Conservation (phyloP, 2,329 filamentous ascomycete species). For the Phyllosticta ampelicida region DNA sequence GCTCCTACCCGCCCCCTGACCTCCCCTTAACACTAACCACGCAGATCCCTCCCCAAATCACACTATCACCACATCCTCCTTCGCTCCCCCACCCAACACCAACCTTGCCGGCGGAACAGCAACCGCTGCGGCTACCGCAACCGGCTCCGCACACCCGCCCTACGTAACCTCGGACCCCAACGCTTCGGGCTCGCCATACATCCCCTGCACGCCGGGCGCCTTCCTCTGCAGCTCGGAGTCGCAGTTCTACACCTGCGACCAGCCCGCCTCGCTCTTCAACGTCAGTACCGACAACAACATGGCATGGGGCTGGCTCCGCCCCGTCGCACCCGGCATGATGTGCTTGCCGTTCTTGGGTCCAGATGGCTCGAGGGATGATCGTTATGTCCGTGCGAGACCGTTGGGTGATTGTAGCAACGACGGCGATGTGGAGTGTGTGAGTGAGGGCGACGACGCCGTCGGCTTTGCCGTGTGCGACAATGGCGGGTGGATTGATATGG, state of each 20-base stretch:
- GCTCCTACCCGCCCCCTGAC: neutral
- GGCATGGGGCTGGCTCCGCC: slow-evolving; percentile 22
- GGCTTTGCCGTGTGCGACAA: slow-evolving; percentile 7
- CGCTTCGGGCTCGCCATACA: slow-evolving; percentile 14
- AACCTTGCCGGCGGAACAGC: slow-evolving; percentile 10
- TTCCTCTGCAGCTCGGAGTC: slow-evolving; percentile 28
- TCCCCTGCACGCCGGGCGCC: slow-evolving; percentile 29
- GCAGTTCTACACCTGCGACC: slow-evolving; percentile 27
- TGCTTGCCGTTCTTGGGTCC: slow-evolving; percentile 21
- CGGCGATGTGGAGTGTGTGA: slow-evolving; percentile 14
- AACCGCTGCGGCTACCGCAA: slow-evolving; percentile 6
- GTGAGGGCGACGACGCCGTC: neutral
- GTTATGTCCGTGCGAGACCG: slow-evolving; percentile 18
- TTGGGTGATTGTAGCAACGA: slow-evolving; percentile 18
- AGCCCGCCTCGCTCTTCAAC: slow-evolving; percentile 5
- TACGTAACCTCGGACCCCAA: slow-evolving; percentile 19
- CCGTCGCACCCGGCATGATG: slow-evolving; percentile 26
- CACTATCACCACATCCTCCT: neutral
- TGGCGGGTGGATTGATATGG: slow-evolving; percentile 11
- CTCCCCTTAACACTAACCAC: neutral
- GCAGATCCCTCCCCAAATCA: neutral
- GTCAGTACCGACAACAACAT: slow-evolving; percentile 13
- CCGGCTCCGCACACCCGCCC: slow-evolving; percentile 10
- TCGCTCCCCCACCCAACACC: slow-evolving; percentile 3
- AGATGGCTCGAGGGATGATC: slow-evolving; percentile 22